Conservation (phyloP, 1,284 basidiomycete species). For the Phenoliferia sp. region DNA sequence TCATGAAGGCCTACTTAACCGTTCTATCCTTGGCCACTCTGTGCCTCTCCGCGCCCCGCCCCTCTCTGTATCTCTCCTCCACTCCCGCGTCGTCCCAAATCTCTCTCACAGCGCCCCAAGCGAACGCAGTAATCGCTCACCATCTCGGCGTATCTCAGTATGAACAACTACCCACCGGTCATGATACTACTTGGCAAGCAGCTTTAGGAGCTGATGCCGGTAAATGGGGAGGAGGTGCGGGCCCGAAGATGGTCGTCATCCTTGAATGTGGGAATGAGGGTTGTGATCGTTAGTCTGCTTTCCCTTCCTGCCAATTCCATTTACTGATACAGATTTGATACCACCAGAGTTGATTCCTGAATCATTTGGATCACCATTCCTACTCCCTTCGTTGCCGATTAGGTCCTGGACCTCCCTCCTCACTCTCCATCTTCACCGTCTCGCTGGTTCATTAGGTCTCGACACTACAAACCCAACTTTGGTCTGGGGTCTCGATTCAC, state of each 20-base stretch:
- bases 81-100: not conserved
- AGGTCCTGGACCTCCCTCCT: slow-evolving; percentile 25
- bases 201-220: not conserved
- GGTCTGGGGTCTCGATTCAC: slow-evolving; percentile 7
- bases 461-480: not conserved
- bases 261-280: slow-evolving; percentile 22
- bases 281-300: slow-evolving; percentile 9
- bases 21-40: no score
- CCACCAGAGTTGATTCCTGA: slow-evolving; percentile 8
- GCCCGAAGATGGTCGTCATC: slow-evolving; percentile 14
- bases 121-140: slow-evolving; percentile 31
- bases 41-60: no score
- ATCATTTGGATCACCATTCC: not conserved
- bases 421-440: slow-evolving; percentile 30
- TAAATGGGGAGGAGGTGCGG: not conserved
- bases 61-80: no score
- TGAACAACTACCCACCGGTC: slow-evolving; percentile 8
- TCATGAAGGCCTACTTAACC: no score
- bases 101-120: slow-evolving; percentile 13
- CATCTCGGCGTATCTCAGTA: slow-evolving; percentile 26
- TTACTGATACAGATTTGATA: not conserved
- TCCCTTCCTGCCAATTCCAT: not conserved
- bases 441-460: slow-evolving; percentile 17
- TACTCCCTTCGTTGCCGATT: slow-evolving; percentile 19
- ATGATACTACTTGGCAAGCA: not conserved